Base-by-base conservation (phyloP, 2,329 filamentous ascomycete genomes). In the Fusarium multiceps region DNA sequence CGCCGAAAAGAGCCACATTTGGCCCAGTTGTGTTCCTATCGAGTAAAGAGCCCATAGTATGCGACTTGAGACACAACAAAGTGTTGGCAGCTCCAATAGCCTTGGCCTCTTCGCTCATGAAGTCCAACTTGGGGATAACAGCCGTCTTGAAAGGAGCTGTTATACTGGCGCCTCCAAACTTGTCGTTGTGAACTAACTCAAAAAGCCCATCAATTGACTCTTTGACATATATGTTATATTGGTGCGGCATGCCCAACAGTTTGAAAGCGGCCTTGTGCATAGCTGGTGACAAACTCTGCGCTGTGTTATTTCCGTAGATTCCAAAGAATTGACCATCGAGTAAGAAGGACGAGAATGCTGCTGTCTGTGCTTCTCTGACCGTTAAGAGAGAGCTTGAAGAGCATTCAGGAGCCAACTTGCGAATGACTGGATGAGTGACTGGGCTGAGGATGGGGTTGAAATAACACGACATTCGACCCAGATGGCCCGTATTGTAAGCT, bases 81-180 rank as follows among this genome's bases (percentile, higher is more conserved):
- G 60, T 63, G 3, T 63, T 63, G 3, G 49, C 59, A 9, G 60
- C 60, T 9, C 60, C 59, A 6, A 63, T 63, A 0, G 60, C 60
- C 4, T 20, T 63, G 0, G 60, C 59, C 3, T 63, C 60, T 4
- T 63, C 42, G 7, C 60, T 63, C 2, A 63, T 11, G 2, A 63
- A 63, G 20, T 63, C 58, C 2, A 63, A 4, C 2, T 7, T 48
- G 1, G 60, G 49, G 7, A 63, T 40, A 12, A 63, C 28, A 1
- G 23, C 28, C 1, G 58, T 63, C 14, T 63, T 63, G 6, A 63
- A 63, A 0, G 60, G 60, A 0, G 60, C 23, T 4, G 60, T 63
- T 4, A 63, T 63, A 27, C 60, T 63, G 0, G 49, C 60, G 0
- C 60, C 60, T 0, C 59, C 43, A 2, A 63, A 63, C 2, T 10